phyloP scores from a whole-genome alignment of 2,329 filamentous ascomycete species.

The Nemania serpens region DNA sequence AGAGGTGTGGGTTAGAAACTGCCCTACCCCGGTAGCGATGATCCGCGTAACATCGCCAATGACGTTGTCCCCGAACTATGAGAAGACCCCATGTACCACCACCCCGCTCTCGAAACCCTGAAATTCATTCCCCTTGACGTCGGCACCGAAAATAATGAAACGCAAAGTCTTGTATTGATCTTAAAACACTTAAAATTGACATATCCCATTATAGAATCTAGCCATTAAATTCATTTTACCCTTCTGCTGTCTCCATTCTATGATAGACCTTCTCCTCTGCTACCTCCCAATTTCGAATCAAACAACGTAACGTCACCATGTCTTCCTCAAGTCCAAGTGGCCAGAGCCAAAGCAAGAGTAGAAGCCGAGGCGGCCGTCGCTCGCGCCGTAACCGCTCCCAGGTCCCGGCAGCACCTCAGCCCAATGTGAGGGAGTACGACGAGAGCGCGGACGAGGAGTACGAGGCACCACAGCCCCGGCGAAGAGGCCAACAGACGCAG shows the following conservation, averaged over 20 bases:
- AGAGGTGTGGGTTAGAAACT: constrained; percentile 1
- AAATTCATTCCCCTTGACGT: constrained; percentile 17
- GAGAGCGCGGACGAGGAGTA: constrained; percentile 37
- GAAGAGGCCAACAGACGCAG: constrained; percentile 32
- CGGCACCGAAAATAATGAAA: constrained; percentile 3
- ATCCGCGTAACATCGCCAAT: constrained; percentile 11
- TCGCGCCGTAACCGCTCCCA: constrained; percentile 36
- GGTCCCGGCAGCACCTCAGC: constrained; percentile 31
- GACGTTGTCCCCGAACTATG: constrained; percentile 19
- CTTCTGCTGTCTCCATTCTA: not conserved
- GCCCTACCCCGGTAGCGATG: not conserved
- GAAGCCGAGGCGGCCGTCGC: constrained; percentile 35
- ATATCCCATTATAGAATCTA: not conserved
- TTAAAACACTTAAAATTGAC: not conserved
- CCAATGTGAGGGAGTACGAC: constrained; percentile 31
- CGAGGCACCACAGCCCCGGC: constrained; percentile 34
- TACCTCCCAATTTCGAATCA: not conserved
- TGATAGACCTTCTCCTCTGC: not conserved
- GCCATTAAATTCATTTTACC: not conserved
- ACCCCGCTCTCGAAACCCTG: constrained; percentile 11
- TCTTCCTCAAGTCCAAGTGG: constrained; percentile 35
- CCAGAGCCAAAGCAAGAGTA: constrained; percentile 30
- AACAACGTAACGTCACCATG: constrained; percentile 26
- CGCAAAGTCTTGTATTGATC: not conserved
- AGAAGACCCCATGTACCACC: not conserved